phyloP scores from a whole-genome alignment of 148 eudicot species.

The Diospyros lotus region DNA sequence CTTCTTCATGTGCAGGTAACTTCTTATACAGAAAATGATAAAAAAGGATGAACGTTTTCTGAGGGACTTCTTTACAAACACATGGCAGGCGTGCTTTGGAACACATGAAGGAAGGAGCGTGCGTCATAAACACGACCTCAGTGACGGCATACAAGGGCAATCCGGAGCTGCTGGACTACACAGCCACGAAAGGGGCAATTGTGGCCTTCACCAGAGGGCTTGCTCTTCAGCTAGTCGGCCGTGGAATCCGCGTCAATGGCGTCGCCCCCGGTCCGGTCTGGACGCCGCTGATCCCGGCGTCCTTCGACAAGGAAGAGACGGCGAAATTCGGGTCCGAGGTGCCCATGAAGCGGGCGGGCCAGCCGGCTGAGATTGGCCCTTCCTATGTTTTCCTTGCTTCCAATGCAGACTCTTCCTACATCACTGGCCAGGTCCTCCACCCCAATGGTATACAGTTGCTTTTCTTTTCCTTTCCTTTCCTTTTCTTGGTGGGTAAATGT shows the following conservation, averaged over 20 bases:
- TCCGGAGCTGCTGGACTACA: constrained; percentile 56
- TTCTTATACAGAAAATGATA: no score
- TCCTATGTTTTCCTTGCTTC: constrained; percentile 71
- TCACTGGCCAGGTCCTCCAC: constrained; percentile 72
- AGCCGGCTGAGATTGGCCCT: constrained; percentile 64
- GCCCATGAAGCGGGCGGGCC: constrained; percentile 82
- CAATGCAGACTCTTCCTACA: constrained; percentile 64
- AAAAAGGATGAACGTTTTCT: no score
- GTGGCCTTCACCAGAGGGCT: constrained; percentile 69
- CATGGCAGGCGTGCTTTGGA: constrained; percentile 55
- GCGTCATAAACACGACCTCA: constrained; percentile 41
- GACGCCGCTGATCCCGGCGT: constrained; percentile 79
- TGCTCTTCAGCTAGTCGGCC: constrained; percentile 51
- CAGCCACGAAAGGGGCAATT: constrained; percentile 75
- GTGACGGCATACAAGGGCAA: neutral
- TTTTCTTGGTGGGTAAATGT: neutral
- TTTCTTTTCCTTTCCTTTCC: neutral
- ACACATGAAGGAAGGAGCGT: constrained; percentile 70
- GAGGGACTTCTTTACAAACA: no score
- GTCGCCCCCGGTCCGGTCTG: constrained; percentile 63
- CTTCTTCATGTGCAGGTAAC: constrained; percentile 58
- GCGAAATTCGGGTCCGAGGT: constrained; percentile 51
- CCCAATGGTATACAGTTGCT: constrained; percentile 49
- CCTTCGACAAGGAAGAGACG: constrained; percentile 44
- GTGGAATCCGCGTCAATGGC: no score